These are phyloP conservation scores for Aspergillus spinulosporus DNA, from an alignment of 2,329 filamentous ascomycete genomes.

Conservation along the genomic window DNA sequence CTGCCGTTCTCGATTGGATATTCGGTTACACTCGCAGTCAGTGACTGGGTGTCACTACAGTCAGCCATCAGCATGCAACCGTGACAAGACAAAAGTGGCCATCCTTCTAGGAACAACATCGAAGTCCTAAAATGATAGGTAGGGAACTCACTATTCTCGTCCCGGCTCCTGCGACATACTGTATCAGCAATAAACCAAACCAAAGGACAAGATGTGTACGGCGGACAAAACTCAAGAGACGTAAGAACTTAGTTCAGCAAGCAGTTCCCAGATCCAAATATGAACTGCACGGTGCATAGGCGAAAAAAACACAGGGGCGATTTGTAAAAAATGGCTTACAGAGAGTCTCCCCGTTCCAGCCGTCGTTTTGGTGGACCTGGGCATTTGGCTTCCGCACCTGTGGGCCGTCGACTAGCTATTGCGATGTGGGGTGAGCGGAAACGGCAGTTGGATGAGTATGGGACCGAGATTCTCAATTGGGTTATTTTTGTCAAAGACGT, in stretches of 20 bases:
- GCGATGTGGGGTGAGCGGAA: conserved; percentile 15
- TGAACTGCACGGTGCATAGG: background rate
- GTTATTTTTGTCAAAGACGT: background rate
- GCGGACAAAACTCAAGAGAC: background rate
- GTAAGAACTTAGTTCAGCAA: background rate
- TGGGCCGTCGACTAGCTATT: background rate
- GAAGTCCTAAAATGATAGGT: background rate
- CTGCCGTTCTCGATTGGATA: conserved; percentile 46
- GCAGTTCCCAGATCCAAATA: background rate
- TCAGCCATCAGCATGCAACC: conserved; percentile 1
- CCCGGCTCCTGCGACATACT: conserved; percentile 26
- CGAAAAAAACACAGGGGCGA: background rate
- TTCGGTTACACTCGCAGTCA: conserved; percentile 46
- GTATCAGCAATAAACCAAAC: conserved; percentile 25
- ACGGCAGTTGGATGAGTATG: conserved; percentile 10
- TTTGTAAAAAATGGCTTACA: conserved; percentile 9
- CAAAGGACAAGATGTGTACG: background rate
- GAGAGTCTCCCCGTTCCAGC: background rate
- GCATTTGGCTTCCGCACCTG: conserved; percentile 8
- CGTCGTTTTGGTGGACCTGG: conserved; percentile 10
- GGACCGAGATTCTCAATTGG: background rate
- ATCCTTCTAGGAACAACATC: background rate
- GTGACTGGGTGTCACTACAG: conserved; percentile 41
- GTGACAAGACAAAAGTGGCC: background rate
- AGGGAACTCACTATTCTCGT: conserved; percentile 29